Conservation (phyloP, 257 asterid species). For the Ilex aquifolium region DNA sequence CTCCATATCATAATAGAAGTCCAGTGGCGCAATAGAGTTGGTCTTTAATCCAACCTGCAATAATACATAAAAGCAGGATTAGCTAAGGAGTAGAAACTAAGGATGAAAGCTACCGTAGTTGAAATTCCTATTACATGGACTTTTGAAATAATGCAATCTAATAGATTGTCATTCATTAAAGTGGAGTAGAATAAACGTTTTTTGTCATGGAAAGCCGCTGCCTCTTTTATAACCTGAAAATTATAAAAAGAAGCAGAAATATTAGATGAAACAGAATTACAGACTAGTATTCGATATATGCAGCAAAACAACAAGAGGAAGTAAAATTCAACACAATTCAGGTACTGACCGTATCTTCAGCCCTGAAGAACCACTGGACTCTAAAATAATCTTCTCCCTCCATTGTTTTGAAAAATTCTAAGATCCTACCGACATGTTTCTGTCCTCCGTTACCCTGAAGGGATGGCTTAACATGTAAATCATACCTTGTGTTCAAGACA, state of each 20-base stretch:
- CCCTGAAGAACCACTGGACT: conserved; percentile 93
- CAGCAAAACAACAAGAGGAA: conserved; percentile 7
- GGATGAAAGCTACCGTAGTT: conserved; percentile 40
- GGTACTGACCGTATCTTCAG: conserved; percentile 81
- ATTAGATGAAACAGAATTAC: neutral
- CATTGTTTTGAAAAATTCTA: conserved; percentile 74
- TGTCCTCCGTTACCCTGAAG: conserved; percentile 81
- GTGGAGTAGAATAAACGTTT: conserved; percentile 80
- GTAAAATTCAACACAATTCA: neutral
- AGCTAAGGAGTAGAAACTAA: neutral
- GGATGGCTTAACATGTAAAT: conserved; percentile 66
- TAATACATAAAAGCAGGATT: conserved; percentile 4
- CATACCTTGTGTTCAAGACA: conserved; percentile 52
- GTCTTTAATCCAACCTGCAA: conserved; percentile 41
- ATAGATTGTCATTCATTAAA: conserved; percentile 60
- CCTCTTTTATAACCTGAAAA: conserved; percentile 62
- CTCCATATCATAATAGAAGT: conserved; percentile 84
- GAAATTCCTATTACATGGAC: conserved; percentile 46
- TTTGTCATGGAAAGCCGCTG: conserved; percentile 56
- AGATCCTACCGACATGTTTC: conserved; percentile 68
- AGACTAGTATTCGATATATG: neutral
- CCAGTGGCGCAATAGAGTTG: conserved; percentile 31
- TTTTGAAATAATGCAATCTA: conserved; percentile 84
- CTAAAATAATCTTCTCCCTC: conserved; percentile 79
- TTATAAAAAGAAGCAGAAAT: conserved; percentile 1